Evolutionary conservation across 2,329 filamentous ascomycete species (phyloP).

Genomic region (Paraphoma sp.): DNA sequence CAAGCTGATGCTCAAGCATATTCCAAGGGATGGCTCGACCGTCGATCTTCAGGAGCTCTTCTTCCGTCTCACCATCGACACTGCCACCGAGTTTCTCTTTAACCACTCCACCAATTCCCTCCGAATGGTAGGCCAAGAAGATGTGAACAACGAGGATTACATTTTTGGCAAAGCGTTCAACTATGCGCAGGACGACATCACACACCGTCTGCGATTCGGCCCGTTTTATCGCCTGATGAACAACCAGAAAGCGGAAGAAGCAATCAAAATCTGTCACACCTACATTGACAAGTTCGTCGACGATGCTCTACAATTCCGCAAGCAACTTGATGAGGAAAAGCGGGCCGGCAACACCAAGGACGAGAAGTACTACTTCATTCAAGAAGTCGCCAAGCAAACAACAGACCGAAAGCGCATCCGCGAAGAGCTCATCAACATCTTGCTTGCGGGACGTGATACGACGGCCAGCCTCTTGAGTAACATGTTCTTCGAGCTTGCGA

Average conservation of each 20-base stretch:
- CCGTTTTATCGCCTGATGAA: constrained; percentile 42
- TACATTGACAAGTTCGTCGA: constrained; percentile 56
- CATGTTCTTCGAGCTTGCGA: constrained; percentile 49
- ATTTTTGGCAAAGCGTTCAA: constrained; percentile 54
- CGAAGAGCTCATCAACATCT: constrained; percentile 56
- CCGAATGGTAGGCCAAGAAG: constrained; percentile 38
- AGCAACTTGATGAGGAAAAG: constrained; percentile 40
- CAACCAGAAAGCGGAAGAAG: constrained; percentile 46
- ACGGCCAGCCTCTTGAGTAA: constrained; percentile 50
- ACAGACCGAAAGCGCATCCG: constrained; percentile 52
- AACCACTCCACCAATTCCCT: constrained; percentile 51
- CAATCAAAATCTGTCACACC: constrained; percentile 50
- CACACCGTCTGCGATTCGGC: constrained; percentile 46
- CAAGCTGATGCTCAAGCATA: constrained; percentile 61
- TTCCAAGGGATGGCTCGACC: constrained; percentile 61
- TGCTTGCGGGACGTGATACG: constrained; percentile 51
- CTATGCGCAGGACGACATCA: constrained; percentile 47
- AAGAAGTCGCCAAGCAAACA: constrained; percentile 55
- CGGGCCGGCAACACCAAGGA: constrained; percentile 33
- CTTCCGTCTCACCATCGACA: constrained; percentile 58
- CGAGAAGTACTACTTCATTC: constrained; percentile 55
- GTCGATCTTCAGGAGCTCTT: constrained; percentile 52
- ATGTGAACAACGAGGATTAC: constrained; percentile 40
- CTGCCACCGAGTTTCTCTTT: constrained; percentile 59
- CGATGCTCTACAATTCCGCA: constrained; percentile 47